phyloP scores from a whole-genome alignment of 139 green algal species.

The Coccomyxa sp. region DNA sequence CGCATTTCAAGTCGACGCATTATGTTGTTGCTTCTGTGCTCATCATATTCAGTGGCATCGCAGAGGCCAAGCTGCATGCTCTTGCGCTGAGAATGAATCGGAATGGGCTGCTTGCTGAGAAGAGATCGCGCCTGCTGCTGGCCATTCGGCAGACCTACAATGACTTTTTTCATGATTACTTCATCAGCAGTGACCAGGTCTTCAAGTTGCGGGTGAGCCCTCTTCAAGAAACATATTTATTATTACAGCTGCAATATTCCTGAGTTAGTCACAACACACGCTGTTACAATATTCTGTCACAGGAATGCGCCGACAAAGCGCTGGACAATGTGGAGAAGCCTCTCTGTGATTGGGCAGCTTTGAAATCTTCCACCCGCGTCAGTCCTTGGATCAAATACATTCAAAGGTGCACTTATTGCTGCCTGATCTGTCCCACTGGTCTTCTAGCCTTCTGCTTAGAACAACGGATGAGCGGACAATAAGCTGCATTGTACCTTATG shows the following conservation, averaged over 20 bases:
- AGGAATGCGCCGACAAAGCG: conserved; percentile 4
- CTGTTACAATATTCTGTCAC: not conserved
- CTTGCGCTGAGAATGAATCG: conserved; percentile 9
- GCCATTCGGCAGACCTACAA: conserved; percentile 19
- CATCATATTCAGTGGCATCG: not conserved
- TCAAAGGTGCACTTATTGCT: conserved; percentile 4
- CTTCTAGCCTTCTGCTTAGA: too few relatives aligned
- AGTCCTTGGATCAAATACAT: not conserved
- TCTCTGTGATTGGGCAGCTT: conserved; percentile 16
- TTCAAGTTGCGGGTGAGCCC: not conserved
- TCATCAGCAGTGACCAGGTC: not conserved
- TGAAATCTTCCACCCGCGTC: not conserved
- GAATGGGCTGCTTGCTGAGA: conserved; percentile 2
- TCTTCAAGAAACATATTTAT: not conserved
- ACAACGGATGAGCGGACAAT: too few relatives aligned
- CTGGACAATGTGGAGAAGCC: conserved; percentile 13
- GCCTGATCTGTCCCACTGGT: not conserved
- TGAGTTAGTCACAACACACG: not conserved
- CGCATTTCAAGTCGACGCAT: not conserved
- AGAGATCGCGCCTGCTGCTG: conserved; percentile 11
- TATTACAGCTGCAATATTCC: not conserved
- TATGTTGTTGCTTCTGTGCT: not conserved
- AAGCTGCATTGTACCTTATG: too few relatives aligned
- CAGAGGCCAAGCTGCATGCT: not conserved
- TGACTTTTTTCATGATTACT: conserved; percentile 4